A percentile compares a stretch with the other conserved stretches of the same genome.
phyloP scores from a whole-genome alignment of 208 protist genomes.

The Tritrichomonas foetus region DNA sequence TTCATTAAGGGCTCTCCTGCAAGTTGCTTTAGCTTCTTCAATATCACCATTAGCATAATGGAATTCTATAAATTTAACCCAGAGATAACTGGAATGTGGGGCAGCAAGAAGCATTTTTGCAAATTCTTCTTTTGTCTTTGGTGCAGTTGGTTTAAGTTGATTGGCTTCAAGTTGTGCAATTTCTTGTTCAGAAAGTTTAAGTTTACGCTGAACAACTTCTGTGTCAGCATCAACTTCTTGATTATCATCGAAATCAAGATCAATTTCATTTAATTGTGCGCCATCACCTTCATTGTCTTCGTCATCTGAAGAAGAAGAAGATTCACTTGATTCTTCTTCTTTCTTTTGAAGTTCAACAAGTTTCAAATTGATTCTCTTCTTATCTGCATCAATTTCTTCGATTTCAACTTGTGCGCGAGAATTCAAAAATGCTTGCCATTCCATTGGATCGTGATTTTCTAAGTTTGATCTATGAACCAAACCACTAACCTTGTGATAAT shows the following conservation, averaged over 20 bases:
- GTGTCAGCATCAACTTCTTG: not conserved
- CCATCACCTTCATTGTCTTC: not conserved
- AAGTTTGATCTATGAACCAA: not conserved
- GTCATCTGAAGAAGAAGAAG: not conserved
- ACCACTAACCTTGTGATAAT: not conserved
- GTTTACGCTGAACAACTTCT: not conserved
- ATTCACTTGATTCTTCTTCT: too few relatives aligned
- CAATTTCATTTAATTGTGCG: not conserved
- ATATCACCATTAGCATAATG: not conserved
- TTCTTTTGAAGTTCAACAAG: not conserved
- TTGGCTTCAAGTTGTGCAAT: not conserved
- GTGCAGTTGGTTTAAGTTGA: not conserved
- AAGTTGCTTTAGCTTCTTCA: not conserved
- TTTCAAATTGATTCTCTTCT: not conserved
- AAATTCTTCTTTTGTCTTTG: not conserved
- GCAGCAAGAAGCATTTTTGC: not conserved
- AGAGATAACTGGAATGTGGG: not conserved
- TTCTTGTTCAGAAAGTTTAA: not conserved
- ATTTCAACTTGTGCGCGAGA: not conserved
- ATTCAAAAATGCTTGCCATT: not conserved
- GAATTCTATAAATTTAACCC: conserved; percentile 25
- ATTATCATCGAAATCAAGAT: not conserved
- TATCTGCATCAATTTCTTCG: not conserved
- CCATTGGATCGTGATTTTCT: not conserved
- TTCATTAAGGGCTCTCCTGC: not conserved